Evolutionary conservation across 2,329 filamentous ascomycete genomes (phyloP).

Genomic region (Fusarium pseudoanthophilum): DNA sequence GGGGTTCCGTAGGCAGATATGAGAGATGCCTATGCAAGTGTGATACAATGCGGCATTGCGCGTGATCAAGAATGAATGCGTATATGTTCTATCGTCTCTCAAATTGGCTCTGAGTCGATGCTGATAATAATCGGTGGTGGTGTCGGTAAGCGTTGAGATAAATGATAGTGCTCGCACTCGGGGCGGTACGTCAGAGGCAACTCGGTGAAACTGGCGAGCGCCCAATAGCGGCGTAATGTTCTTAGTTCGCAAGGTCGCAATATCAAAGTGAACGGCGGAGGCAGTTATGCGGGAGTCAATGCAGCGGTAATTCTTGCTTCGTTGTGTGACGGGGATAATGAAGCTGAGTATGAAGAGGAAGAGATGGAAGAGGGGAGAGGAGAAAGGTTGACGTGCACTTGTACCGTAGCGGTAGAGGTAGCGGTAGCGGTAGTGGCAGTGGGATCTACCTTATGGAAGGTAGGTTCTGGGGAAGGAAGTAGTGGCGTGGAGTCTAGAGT

Average conservation of each 20-base stretch:
- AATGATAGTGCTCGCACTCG: constrained; percentile 21
- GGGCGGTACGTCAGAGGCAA: constrained; percentile 31
- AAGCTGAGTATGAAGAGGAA: constrained; percentile 19
- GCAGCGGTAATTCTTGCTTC: not conserved
- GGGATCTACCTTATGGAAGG: constrained; percentile 9
- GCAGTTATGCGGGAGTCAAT: not conserved
- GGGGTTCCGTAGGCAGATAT: constrained; percentile 11
- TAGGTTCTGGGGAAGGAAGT: constrained; percentile 24
- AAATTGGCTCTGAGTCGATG: constrained; percentile 4
- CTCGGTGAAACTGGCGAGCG: constrained; percentile 31
- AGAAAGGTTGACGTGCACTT: constrained; percentile 28
- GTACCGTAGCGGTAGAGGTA: not conserved
- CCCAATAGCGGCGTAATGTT: constrained; percentile 16
- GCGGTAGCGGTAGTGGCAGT: constrained; percentile 21
- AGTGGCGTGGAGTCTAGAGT: constrained; percentile 32
- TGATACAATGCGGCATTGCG: constrained; percentile 33
- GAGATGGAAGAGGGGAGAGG: constrained; percentile 35
- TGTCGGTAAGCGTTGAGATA: not conserved
- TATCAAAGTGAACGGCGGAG: not conserved
- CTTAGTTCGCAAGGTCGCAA: constrained; percentile 13
- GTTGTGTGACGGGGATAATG: constrained; percentile 17
- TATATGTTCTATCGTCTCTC: constrained; percentile 3
- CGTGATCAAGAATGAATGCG: constrained; percentile 2
- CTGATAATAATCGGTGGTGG: not conserved
- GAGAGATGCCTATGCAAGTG: constrained; percentile 14